phyloP scores from a whole-genome alignment of 495 filamentous ascomycete species.

The Acidiella bohemica region DNA sequence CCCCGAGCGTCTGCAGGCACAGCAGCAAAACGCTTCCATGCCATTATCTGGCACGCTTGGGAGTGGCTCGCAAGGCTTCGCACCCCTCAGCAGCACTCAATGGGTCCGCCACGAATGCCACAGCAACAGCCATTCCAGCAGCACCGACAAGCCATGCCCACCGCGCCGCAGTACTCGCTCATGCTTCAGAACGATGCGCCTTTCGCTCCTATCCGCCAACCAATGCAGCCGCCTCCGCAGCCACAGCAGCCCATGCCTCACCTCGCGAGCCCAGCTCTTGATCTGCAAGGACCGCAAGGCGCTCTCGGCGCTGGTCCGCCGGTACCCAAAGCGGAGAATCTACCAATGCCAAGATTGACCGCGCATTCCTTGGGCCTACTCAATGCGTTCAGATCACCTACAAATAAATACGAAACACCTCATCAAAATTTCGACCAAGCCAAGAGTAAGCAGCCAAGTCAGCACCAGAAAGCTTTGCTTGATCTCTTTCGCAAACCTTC shows the following conservation, averaged over 20 bases:
- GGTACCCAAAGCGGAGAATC: conserved; percentile 43
- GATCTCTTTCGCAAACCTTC: conserved; percentile 24
- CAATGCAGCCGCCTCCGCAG: neutral
- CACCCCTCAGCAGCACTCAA: conserved; percentile 1
- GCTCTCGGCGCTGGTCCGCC: conserved; percentile 32
- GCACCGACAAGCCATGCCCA: conserved; percentile 4
- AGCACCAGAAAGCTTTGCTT: conserved; percentile 16
- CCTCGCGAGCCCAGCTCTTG: conserved; percentile 1
- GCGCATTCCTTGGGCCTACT: conserved; percentile 25
- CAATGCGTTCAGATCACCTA: conserved; percentile 28
- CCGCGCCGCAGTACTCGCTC: neutral
- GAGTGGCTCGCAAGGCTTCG: conserved; percentile 1
- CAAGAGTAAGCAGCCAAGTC: conserved; percentile 5
- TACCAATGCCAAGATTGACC: conserved; percentile 47
- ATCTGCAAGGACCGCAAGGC: conserved; percentile 11
- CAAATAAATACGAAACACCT: too few species aligned
- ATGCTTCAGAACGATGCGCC: neutral
- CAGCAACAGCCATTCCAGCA: conserved; percentile 7
- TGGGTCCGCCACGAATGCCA: neutral
- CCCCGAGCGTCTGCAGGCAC: conserved; percentile 5
- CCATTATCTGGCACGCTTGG: conserved; percentile 13
- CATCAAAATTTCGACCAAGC: too few species aligned
- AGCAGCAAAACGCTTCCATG: conserved; percentile 20
- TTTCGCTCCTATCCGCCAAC: neutral
- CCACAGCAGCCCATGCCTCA: neutral